A percentile compares a stretch with the other conserved stretches of the same genome.
These are phyloP conservation scores for Diutina ranongensis DNA, from an alignment of 1,139 yeast species.

Conservation along the genomic window DNA sequence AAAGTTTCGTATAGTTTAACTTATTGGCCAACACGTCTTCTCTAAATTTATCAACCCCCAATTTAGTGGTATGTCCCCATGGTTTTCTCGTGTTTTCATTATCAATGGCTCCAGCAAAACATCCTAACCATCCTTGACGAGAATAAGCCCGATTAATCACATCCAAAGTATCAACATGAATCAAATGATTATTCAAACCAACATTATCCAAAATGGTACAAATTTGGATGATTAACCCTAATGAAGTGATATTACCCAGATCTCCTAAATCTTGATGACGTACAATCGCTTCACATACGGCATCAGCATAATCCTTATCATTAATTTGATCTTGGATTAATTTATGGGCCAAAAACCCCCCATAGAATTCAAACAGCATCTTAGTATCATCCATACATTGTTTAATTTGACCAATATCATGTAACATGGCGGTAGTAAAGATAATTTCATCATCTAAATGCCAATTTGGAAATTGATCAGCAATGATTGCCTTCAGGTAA, in stretches of 20 bases:
- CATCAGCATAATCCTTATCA: slow-evolving; percentile 23
- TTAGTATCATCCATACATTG: slow-evolving; percentile 25
- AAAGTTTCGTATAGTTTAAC: not conserved
- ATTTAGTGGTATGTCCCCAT: slow-evolving; percentile 28
- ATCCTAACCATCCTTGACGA: slow-evolving; percentile 23
- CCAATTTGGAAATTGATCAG: slow-evolving; percentile 27
- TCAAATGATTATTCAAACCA: slow-evolving; percentile 21
- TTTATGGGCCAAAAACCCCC: slow-evolving; percentile 23
- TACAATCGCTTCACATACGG: slow-evolving; percentile 27
- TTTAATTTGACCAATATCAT: slow-evolving; percentile 27
- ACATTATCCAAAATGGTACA: slow-evolving; percentile 27
- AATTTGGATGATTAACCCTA: slow-evolving; percentile 25
- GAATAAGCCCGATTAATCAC: slow-evolving; percentile 18
- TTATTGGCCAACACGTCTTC: slow-evolving; percentile 20
- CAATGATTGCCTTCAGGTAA: slow-evolving; percentile 22
- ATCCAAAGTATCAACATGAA: slow-evolving; percentile 21
- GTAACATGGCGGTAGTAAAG: slow-evolving; percentile 23
- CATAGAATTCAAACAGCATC: slow-evolving; percentile 28
- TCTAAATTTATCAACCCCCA: slow-evolving; percentile 22
- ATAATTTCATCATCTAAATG: slow-evolving; percentile 21
- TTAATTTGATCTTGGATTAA: slow-evolving; percentile 16
- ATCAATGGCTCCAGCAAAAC: slow-evolving; percentile 27
- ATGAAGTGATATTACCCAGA: slow-evolving; percentile 23
- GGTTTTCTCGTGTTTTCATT: slow-evolving; percentile 21
- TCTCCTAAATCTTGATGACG: slow-evolving; percentile 29